A percentile compares a stretch with the other conserved stretches of the same genome.
Conservation (phyloP, 2,329 filamentous ascomycete species). For the Hysterium pulicare region DNA sequence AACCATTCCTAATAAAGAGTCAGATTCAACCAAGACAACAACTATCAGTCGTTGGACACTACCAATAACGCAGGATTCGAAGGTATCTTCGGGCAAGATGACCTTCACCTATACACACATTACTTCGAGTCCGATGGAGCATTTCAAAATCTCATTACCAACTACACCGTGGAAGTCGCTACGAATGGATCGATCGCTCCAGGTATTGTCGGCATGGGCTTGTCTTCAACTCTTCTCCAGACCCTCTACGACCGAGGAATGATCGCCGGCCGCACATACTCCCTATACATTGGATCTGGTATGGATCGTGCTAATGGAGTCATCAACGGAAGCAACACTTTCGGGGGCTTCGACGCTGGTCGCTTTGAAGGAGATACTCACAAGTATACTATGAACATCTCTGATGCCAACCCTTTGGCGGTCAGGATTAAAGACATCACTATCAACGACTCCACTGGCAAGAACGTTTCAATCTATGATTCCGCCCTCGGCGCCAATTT, state of each 20-base stretch:
- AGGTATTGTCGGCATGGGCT: constrained; percentile 40
- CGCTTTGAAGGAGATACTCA: constrained; percentile 38
- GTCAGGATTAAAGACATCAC: constrained; percentile 41
- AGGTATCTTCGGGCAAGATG: constrained; percentile 32
- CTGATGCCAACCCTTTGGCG: constrained; percentile 33
- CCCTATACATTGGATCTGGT: constrained; percentile 43
- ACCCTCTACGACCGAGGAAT: constrained; percentile 31
- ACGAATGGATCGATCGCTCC: constrained; percentile 28
- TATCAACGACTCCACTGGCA: constrained; percentile 26
- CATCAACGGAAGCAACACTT: constrained; percentile 42
- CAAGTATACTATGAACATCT: constrained; percentile 29
- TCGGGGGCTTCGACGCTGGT: constrained; percentile 45
- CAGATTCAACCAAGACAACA: constrained; percentile 22
- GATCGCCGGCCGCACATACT: constrained; percentile 41
- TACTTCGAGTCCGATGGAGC: constrained; percentile 40
- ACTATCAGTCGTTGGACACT: constrained; percentile 26
- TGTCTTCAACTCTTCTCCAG: constrained; percentile 38
- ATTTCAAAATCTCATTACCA: constrained; percentile 31
- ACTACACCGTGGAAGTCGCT: constrained; percentile 35
- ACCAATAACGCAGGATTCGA: constrained; percentile 18
- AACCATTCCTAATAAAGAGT: constrained; percentile 11
- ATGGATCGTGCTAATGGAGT: constrained; percentile 40
- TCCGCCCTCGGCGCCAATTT: constrained; percentile 31
- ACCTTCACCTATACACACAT: constrained; percentile 38
- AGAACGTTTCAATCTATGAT: constrained; percentile 36